Percentiles rank a stretch among this genome's conserved stretches.
Evolutionary conservation across 2,329 filamentous ascomycete species (phyloP).

Genomic region (Penicillium sp.): DNA sequence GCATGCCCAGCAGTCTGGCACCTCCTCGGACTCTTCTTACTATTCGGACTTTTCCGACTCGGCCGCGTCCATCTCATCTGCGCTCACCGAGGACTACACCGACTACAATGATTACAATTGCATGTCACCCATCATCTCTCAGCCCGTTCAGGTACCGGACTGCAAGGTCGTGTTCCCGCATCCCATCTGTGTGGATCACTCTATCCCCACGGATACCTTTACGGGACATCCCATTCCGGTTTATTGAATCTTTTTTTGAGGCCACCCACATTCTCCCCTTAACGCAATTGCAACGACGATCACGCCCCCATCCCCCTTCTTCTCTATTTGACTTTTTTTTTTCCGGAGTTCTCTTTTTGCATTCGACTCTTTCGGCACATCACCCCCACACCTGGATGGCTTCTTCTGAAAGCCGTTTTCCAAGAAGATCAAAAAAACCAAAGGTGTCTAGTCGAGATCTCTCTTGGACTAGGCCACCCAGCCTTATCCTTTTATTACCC

Average conservation of each 20-base stretch:
- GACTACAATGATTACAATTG: conserved; percentile 37
- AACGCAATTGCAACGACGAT: conserved; percentile 15
- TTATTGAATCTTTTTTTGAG: conserved; percentile 19
- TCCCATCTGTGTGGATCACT: conserved; percentile 29
- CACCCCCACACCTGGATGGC: neutral
- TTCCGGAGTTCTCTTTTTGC: neutral
- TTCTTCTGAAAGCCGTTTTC: too few relatives aligned
- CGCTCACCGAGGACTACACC: conserved; percentile 39
- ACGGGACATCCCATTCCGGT: conserved; percentile 27
- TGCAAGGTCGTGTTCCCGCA: conserved; percentile 32
- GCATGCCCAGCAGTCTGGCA: conserved; percentile 37
- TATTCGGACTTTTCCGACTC: conserved; percentile 41
- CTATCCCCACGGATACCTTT: conserved; percentile 26
- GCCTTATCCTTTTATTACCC: conserved; percentile 9
- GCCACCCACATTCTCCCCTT: neutral
- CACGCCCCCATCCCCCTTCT: conserved; percentile 1
- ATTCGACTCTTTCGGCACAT: conserved; percentile 4
- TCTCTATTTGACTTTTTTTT: neutral
- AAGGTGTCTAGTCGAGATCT: conserved; percentile 11
- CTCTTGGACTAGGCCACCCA: conserved; percentile 19
- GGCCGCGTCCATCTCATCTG: conserved; percentile 40
- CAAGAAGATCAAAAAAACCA: conserved; percentile 1
- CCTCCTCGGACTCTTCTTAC: conserved; percentile 35
- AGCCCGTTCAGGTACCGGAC: conserved; percentile 30
- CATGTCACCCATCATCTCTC: conserved; percentile 35